A percentile compares a stretch with the other conserved stretches of the same genome.
Evolutionary conservation across 257 asterid species (phyloP).

Genomic region (Sherardia arvensis): DNA sequence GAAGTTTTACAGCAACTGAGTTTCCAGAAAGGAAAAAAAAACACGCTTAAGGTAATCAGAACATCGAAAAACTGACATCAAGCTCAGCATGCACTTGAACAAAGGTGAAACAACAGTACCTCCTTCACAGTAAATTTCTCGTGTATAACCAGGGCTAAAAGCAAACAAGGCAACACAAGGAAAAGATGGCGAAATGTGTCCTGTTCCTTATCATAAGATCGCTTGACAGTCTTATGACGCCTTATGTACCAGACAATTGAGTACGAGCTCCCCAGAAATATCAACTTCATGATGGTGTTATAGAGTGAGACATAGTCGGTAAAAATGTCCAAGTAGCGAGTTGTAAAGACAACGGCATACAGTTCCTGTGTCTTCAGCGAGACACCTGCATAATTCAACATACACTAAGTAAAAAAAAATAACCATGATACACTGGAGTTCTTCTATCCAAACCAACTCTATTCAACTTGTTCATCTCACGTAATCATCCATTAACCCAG

Average conservation of each 20-base stretch:
- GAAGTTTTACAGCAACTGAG: conserved; percentile 2
- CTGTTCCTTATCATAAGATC: conserved; percentile 84
- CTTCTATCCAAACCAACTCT: background rate
- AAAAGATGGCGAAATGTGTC: conserved; percentile 76
- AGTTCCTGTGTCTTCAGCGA: background rate
- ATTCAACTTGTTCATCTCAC: background rate
- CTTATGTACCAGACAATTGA: conserved; percentile 82
- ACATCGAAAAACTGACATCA: background rate
- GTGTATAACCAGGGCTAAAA: conserved; percentile 51
- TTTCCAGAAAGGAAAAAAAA: background rate
- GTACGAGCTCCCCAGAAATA: conserved; percentile 80
- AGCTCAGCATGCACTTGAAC: background rate
- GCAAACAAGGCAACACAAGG: conserved; percentile 61
- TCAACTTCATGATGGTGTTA: conserved; percentile 68
- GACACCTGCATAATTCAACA: background rate
- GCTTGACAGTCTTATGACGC: conserved; percentile 72
- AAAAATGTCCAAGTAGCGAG: conserved; percentile 82
- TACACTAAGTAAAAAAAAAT: too few species aligned
- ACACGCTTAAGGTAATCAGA: background rate
- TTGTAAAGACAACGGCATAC: conserved; percentile 42
- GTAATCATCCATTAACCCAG: background rate
- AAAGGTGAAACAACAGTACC: conserved; percentile 26
- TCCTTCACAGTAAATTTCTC: conserved; percentile 64
- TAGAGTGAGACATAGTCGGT: conserved; percentile 62
- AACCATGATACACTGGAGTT: background rate